Conservation (phyloP, 768 basidiomycete species). For the Naganishia randhawae region DNA sequence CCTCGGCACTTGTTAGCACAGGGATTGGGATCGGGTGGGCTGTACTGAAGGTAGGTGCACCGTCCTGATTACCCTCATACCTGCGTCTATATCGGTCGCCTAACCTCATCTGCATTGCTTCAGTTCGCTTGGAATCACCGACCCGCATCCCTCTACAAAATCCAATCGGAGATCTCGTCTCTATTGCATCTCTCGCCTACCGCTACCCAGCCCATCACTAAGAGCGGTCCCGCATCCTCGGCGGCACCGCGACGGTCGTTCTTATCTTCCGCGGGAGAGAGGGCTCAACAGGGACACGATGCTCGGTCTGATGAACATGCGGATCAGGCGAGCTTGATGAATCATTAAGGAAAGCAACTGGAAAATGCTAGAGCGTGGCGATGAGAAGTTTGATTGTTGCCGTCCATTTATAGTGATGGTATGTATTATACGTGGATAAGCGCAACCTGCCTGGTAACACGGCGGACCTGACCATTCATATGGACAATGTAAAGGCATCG, state of each 20-base stretch:
- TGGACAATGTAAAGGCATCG: too few species aligned
- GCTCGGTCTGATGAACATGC: constrained; percentile 9
- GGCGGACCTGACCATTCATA: too few species aligned
- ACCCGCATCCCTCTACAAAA: constrained; percentile 14
- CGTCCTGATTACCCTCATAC: background rate
- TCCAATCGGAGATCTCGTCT: constrained; percentile 11
- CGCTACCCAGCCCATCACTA: constrained; percentile 15
- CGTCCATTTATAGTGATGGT: too few species aligned
- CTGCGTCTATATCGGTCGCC: background rate
- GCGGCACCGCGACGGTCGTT: constrained; percentile 1
- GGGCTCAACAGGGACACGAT: background rate
- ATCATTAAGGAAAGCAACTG: background rate
- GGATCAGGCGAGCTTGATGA: background rate
- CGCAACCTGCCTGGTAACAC: too few species aligned
- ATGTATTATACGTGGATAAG: too few species aligned
- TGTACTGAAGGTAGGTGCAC: constrained; percentile 23
- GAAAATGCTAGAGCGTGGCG: background rate
- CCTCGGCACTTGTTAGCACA: constrained; percentile 23
- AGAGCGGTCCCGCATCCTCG: constrained; percentile 5
- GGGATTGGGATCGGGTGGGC: constrained; percentile 27
- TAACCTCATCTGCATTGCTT: background rate
- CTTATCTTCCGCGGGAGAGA: constrained; percentile 1
- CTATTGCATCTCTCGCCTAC: constrained; percentile 21
- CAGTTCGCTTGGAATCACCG: constrained; percentile 25
- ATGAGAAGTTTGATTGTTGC: too few species aligned